Percentiles rank a stretch among this genome's conserved stretches.
These are phyloP conservation scores for Mycena maculata DNA, from an alignment of 768 basidiomycete species.

Conservation along the genomic window DNA sequence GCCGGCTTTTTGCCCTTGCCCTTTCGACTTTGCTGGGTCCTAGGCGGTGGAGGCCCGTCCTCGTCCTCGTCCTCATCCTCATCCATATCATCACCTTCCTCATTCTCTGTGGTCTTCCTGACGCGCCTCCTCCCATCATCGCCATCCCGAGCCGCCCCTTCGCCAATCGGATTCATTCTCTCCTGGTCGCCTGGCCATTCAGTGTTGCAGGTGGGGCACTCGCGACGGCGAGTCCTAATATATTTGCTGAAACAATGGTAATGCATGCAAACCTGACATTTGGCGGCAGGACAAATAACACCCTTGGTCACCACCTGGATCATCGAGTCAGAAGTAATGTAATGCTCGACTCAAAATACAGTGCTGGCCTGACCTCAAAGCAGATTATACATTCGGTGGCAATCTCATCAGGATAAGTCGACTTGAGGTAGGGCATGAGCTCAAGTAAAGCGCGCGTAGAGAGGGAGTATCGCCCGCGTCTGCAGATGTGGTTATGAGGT, in stretches of 20 bases:
- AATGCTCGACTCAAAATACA: too few relatives aligned
- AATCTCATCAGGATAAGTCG: slow-evolving; percentile 76
- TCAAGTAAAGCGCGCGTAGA: slow-evolving; percentile 82
- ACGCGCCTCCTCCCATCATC: slow-evolving; percentile 59
- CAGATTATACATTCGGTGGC: slow-evolving; percentile 83
- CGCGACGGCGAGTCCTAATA: slow-evolving; percentile 49
- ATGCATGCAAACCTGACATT: slow-evolving; percentile 76
- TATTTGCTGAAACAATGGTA: slow-evolving; percentile 69
- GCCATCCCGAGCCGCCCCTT: slow-evolving; percentile 72
- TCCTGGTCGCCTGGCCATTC: slow-evolving; percentile 71
- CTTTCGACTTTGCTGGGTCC: slow-evolving; percentile 43
- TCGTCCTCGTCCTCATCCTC: slow-evolving; percentile 43
- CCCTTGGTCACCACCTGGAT: slow-evolving; percentile 77
- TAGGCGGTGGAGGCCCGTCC: slow-evolving; percentile 45
- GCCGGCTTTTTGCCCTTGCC: slow-evolving; percentile 39
- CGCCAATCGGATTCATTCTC: slow-evolving; percentile 70
- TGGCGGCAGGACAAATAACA: slow-evolving; percentile 65
- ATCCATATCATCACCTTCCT: slow-evolving; percentile 50
- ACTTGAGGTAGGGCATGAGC: slow-evolving; percentile 77
- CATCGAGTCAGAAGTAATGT: neutral
- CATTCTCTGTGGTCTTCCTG: slow-evolving; percentile 48
- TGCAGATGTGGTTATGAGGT: slow-evolving; percentile 33
- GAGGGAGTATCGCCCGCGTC: slow-evolving; percentile 79
- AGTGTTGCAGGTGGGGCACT: slow-evolving; percentile 67
- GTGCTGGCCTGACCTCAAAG: slow-evolving; percentile 76